Evolutionary conservation across 331 rosid genomes (phyloP).

Genomic region (Cydonia oblonga): DNA sequence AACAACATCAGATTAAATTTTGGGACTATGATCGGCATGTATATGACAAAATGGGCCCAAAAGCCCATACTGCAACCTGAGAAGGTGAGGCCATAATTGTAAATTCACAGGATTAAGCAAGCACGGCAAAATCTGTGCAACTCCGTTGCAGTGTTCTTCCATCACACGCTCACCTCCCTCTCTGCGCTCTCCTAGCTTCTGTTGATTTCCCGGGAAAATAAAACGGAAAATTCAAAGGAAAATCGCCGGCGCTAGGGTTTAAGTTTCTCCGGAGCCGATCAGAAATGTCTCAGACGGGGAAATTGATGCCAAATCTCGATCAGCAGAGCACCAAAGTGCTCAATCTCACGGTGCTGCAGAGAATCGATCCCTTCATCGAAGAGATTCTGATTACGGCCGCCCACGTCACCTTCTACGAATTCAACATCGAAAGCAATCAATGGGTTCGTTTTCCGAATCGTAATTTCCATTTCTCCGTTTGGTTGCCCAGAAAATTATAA

Average conservation of each 20-base stretch:
- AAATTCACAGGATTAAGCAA: background rate
- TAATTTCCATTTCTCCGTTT: background rate
- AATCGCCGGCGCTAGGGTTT: conserved; percentile 33
- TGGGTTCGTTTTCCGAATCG: conserved; percentile 52
- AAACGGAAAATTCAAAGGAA: conserved; percentile 10
- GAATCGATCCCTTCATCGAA: conserved; percentile 75
- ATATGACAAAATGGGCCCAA: background rate
- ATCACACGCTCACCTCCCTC: background rate
- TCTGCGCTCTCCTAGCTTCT: background rate
- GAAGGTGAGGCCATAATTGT: background rate
- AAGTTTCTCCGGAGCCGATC: background rate
- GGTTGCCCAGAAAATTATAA: background rate
- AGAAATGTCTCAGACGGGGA: conserved; percentile 73
- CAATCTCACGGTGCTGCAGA: conserved; percentile 81
- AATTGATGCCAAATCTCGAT: conserved; percentile 91
- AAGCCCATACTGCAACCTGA: background rate
- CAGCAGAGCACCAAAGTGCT: conserved; percentile 72
- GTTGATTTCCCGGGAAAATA: conserved; percentile 32
- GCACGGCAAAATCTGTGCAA: background rate
- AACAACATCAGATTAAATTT: no score
- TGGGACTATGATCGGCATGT: background rate
- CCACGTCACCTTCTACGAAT: conserved; percentile 80
- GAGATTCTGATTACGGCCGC: conserved; percentile 94
- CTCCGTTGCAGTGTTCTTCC: background rate
- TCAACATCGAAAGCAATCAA: conserved; percentile 70